Conservation (phyloP, 2,329 filamentous ascomycete species). For the Penicillium rolfsii region DNA sequence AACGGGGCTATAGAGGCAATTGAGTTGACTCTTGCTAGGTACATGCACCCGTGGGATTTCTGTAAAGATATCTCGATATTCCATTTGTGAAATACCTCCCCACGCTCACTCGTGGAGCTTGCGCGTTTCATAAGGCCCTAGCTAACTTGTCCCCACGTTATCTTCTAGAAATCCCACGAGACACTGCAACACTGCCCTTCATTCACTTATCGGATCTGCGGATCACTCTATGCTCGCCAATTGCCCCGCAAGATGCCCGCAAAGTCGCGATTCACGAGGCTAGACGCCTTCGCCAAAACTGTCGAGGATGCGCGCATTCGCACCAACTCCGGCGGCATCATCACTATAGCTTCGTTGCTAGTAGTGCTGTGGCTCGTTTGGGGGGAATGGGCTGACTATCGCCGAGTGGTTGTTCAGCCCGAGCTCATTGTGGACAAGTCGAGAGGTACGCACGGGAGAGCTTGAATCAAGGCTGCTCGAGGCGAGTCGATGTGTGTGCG, state of each 20-base stretch:
- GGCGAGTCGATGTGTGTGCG: neutral
- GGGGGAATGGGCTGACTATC: slow-evolving; percentile 96
- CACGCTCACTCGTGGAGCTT: slow-evolving; percentile 8
- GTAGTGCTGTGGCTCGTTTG: slow-evolving; percentile 86
- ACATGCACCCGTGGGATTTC: slow-evolving; percentile 1
- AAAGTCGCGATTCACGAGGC: slow-evolving; percentile 92
- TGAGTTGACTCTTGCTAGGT: slow-evolving; percentile 19
- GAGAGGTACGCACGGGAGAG: slow-evolving; percentile 63
- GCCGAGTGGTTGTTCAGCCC: slow-evolving; percentile 80
- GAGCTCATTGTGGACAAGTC: slow-evolving; percentile 97
- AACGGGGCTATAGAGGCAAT: slow-evolving; percentile 15
- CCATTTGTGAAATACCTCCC: neutral
- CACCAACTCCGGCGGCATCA: slow-evolving; percentile 91
- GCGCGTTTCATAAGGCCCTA: slow-evolving; percentile 19
- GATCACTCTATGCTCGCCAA: slow-evolving; percentile 35
- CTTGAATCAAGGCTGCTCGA: neutral
- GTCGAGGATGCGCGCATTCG: slow-evolving; percentile 97
- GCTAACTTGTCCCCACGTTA: slow-evolving; percentile 22
- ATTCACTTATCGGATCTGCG: slow-evolving; percentile 7
- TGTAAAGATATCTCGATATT: no score
- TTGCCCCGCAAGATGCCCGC: slow-evolving; percentile 66
- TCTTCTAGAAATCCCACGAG: slow-evolving; percentile 13
- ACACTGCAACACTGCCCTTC: slow-evolving; percentile 6
- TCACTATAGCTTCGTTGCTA: slow-evolving; percentile 87
- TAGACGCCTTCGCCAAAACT: slow-evolving; percentile 98